Conservation (phyloP, 2,329 filamentous ascomycete genomes). For the Diaporthe eres region DNA sequence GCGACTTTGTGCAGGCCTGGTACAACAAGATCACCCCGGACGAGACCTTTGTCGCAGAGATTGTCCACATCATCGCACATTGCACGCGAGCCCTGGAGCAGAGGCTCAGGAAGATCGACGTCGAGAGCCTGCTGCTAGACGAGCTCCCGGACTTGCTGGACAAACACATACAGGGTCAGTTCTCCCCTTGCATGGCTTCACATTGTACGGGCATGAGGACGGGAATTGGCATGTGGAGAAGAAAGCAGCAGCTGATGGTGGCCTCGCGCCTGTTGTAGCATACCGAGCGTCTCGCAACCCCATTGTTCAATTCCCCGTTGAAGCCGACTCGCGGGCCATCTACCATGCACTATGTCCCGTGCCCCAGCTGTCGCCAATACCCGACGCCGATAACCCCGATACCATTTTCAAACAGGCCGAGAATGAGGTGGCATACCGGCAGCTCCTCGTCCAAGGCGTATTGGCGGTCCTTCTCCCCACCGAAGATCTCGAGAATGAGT, state of each 20-base stretch:
- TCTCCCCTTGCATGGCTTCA: slow-evolving; percentile 28
- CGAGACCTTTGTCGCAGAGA: slow-evolving; percentile 87
- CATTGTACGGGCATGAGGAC: neutral
- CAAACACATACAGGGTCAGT: slow-evolving; percentile 82
- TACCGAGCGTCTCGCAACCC: slow-evolving; percentile 78
- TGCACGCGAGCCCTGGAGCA: slow-evolving; percentile 91
- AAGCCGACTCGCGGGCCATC: slow-evolving; percentile 74
- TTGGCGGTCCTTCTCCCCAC: slow-evolving; percentile 89
- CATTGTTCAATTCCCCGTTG: slow-evolving; percentile 70
- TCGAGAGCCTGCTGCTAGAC: slow-evolving; percentile 87
- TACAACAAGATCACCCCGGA: slow-evolving; percentile 94
- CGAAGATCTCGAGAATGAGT: slow-evolving; percentile 91
- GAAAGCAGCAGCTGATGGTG: slow-evolving; percentile 41
- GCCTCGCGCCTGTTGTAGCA: slow-evolving; percentile 62
- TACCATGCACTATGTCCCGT: slow-evolving; percentile 90
- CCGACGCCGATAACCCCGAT: slow-evolving; percentile 65
- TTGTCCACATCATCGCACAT: slow-evolving; percentile 92
- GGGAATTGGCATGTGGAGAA: neutral
- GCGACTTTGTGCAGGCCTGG: slow-evolving; percentile 93
- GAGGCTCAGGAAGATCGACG: slow-evolving; percentile 83
- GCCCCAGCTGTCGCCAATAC: slow-evolving; percentile 84
- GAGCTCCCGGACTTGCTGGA: slow-evolving; percentile 88
- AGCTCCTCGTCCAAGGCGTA: slow-evolving; percentile 86
- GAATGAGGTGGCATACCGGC: slow-evolving; percentile 88
- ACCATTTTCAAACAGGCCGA: slow-evolving; percentile 74